Base-by-base conservation (phyloP, 106 monocot genomes). In the Posidonia australis region DNA sequence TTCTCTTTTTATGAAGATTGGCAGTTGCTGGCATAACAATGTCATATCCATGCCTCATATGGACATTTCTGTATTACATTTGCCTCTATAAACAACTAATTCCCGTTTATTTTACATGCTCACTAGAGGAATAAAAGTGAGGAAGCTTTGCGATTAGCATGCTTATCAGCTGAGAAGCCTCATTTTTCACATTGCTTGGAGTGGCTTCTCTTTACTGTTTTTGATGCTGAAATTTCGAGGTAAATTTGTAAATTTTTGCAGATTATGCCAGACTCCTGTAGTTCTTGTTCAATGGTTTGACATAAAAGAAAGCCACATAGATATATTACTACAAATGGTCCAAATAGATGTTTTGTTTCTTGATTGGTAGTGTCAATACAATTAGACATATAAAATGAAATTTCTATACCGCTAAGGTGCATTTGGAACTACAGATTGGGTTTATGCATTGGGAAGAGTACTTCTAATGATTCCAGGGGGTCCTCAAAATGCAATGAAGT, bases 221-320 rank as follows among this genome's bases (percentile, higher is more conserved):
- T 98, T 83, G 98, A 98, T 91, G 98, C 98, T 74, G 87, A 98
- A 65, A 91, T 98, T 73, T 98, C 98, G 77, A 91, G 87, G 98
- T 98, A 83, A 55, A 1, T 55, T 55, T 7, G 20, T 51, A 19
- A 51, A 51, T 3, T 19, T 51, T 4, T 26, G 7, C 0, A 55
- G 24, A 1, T 26, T 55, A 11, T 20, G 18, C 13, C 26, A 23
- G 20, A 9, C 53, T 10, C 19, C 52, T 10, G 23, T 54, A 10
- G 24, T 4, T 48, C 4, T n/a, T 48, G 1, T 48, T 2, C 2
- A 48, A 48, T 7, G 18, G 48, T 4, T 4, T 7, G 7, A 36
- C 36, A 36, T 4, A 36, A 4, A 2, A 36, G 36, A 4, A 7
- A 36, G 7, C 7, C 36, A 4, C 7, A 4, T 36, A 7, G 36